phyloP scores from a whole-genome alignment of 805 yeast genomes.

The Saturnispora sekii region DNA sequence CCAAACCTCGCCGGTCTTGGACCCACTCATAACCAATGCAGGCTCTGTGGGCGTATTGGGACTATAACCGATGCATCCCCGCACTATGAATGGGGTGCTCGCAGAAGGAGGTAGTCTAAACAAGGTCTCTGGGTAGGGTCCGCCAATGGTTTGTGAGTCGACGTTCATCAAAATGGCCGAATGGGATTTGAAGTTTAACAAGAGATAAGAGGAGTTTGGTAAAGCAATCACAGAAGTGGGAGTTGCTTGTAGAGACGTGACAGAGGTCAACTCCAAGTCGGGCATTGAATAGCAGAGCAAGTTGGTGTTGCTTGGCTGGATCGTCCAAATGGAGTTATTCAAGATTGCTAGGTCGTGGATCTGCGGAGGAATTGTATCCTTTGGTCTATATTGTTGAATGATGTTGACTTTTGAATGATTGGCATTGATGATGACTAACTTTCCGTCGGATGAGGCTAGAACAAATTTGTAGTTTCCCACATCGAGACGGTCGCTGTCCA shows the following conservation, averaged over 20 bases:
- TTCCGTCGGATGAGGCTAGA: constrained; percentile 13
- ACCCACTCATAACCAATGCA: constrained; percentile 12
- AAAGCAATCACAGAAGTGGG: constrained; percentile 7
- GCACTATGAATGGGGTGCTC: constrained; percentile 9
- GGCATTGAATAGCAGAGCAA: constrained; percentile 10
- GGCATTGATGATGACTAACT: constrained; percentile 8
- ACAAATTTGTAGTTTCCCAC: constrained; percentile 6
- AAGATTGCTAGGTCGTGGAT: constrained; percentile 12
- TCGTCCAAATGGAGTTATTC: constrained; percentile 10
- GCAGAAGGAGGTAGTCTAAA: constrained; percentile 10
- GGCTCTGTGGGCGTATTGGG: neutral
- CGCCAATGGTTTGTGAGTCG: neutral
- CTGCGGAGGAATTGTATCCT: constrained; percentile 10
- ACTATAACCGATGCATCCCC: constrained; percentile 13
- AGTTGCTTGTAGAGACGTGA: constrained; percentile 9
- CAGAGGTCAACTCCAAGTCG: constrained; percentile 7
- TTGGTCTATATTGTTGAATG: constrained; percentile 5
- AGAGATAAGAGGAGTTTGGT: constrained; percentile 5
- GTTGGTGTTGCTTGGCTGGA: constrained; percentile 10
- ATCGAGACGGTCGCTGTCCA: constrained; percentile 7
- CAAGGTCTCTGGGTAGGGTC: constrained; percentile 12
- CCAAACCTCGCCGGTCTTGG: constrained; percentile 13
- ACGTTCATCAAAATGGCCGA: constrained; percentile 10
- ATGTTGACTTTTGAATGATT: constrained; percentile 1
- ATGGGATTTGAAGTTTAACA: constrained; percentile 11